phyloP scores from a whole-genome alignment of 2,329 filamentous ascomycete genomes.

The Arthrinium puccinioides region DNA sequence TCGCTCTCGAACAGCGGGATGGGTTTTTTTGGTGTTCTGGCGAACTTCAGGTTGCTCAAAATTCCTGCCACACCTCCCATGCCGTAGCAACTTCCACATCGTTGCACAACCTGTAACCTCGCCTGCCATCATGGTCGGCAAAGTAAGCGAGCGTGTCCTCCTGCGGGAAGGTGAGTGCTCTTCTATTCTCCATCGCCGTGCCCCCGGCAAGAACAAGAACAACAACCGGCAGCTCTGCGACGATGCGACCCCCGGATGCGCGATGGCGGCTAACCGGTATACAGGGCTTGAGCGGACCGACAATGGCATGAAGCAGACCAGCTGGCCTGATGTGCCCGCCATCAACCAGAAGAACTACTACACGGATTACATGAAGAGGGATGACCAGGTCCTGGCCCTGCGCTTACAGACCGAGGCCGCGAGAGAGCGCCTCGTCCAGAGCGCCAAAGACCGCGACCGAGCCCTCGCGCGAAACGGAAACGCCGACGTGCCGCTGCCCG shows the following conservation, averaged over 20 bases:
- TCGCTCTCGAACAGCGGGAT: no score
- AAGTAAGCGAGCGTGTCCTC: slow-evolving; percentile 59
- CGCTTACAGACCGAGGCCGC: slow-evolving; percentile 83
- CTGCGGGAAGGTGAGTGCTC: slow-evolving; percentile 47
- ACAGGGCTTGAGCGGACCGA: slow-evolving; percentile 87
- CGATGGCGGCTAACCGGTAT: slow-evolving; percentile 7
- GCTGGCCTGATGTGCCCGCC: slow-evolving; percentile 83
- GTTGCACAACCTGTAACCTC: slow-evolving; percentile 1
- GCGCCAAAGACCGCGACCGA: slow-evolving; percentile 80
- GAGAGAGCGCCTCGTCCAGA: slow-evolving; percentile 75
- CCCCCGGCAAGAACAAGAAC: no score
- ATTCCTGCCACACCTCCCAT: neutral
- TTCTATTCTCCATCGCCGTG: slow-evolving; percentile 2
- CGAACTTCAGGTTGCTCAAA: slow-evolving; percentile 3
- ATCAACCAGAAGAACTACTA: slow-evolving; percentile 99
- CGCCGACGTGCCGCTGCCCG: slow-evolving; percentile 54
- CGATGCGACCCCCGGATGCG: neutral
- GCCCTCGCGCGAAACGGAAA: slow-evolving; percentile 70
- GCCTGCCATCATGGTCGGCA: slow-evolving; percentile 46
- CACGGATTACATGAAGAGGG: slow-evolving; percentile 96
- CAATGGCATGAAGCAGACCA: slow-evolving; percentile 94
- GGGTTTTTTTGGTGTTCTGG: no score
- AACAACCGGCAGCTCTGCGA: no score
- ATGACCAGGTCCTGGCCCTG: slow-evolving; percentile 89
- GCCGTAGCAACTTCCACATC: neutral